Evolutionary conservation across 1,284 basidiomycete species (phyloP).

Genomic region (Ceratobasidium sp.): DNA sequence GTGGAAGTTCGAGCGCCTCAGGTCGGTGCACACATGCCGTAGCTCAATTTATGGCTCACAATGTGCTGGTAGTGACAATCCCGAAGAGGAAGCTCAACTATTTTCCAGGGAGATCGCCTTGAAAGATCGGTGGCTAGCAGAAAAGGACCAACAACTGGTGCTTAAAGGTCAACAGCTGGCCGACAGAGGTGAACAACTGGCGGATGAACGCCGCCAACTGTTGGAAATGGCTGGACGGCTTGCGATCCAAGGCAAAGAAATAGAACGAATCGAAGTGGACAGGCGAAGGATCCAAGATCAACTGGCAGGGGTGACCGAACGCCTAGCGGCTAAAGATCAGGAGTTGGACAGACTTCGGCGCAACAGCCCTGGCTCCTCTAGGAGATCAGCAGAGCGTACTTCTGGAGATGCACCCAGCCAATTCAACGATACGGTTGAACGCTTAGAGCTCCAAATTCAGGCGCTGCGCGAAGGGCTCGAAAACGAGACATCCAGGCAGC

Average conservation of each 20-base stretch:
- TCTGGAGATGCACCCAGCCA: too few species aligned
- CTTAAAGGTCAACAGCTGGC: background rate
- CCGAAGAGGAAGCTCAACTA: background rate
- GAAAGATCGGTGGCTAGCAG: background rate
- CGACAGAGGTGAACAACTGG: background rate
- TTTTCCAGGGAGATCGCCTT: background rate
- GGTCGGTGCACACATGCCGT: background rate
- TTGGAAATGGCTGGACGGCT: too few species aligned
- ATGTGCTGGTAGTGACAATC: background rate
- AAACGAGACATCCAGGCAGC: too few species aligned
- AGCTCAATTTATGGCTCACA: background rate
- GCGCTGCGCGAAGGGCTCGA: too few species aligned
- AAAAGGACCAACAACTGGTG: background rate
- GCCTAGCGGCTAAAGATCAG: background rate
- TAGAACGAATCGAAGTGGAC: too few species aligned
- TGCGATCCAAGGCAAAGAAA: background rate
- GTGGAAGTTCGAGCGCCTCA: slow-evolving; percentile 4
- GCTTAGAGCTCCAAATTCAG: too few species aligned
- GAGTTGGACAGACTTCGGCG: background rate
- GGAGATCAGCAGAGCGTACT: background rate
- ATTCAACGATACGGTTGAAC: too few species aligned
- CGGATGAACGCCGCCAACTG: background rate
- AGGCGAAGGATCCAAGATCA: too few species aligned
- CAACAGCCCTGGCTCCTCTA: background rate
- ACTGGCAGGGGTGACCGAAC: too few species aligned